Base-by-base conservation (phyloP, 1,284 basidiomycete species). In the Cutaneotrichosporon cutaneum region DNA sequence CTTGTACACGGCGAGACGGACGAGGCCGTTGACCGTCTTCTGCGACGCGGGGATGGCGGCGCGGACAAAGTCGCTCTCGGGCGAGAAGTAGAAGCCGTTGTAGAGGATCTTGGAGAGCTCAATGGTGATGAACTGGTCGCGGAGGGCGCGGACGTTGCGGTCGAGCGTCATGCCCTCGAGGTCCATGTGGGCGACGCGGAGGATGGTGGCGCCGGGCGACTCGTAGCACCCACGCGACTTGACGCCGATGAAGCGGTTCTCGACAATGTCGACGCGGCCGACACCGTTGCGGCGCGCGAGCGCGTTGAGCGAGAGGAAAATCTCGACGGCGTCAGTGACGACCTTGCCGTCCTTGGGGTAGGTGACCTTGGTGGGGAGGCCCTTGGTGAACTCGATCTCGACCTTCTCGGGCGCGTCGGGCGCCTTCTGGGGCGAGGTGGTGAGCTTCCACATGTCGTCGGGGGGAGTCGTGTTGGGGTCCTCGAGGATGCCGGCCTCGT, bases 371-470 rank as follows among this genome's bases (percentile, higher is more conserved):
- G 87, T 84, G 44, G 94, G 95, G 42, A 98, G 83, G 72, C 94
- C 95, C 67, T 83, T 83, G 75, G 85, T 84, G 82, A 96, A 99
- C 75, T 92, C 90, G 78, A 95, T 89, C 58, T 84, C 75, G 77
- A 99, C 87, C 54, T 84, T 85, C 76, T 98, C 92, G 33, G 94
- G 90, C 7, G 83, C 84, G 51, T 84, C 81, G 18, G 95, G 94
- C 4, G 95, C 93, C 60, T 88, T 81, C 75, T 93, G 88, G 58
- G 92, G 90, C 35, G 90, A 85, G 67, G 85, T 84, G 66, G 93
- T 98, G 70, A 99, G 87, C 81, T 97, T 98, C 95, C 96, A 99
- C 95, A 99, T 99, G 83, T 99, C 95, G n/a, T 81, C 81, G 32
- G 95, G 95, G 60, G 96, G 95, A 10, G 94, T 98, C 66, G 84